phyloP scores from a whole-genome alignment of 1,284 basidiomycete species.

The Stygiomarasmius scandens region DNA sequence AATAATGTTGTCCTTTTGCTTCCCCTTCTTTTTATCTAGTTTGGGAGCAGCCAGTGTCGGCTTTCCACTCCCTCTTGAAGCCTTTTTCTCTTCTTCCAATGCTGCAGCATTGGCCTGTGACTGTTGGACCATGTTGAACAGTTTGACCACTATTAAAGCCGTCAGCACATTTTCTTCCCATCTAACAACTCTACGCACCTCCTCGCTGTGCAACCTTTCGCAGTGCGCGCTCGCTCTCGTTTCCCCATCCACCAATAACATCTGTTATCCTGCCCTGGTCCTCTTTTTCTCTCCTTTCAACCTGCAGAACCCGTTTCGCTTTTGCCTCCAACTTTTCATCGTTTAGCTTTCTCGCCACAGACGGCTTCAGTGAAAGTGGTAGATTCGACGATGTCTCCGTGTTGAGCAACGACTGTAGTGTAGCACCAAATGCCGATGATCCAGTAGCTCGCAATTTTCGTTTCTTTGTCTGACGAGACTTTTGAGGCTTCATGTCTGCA shows the following conservation, averaged over 20 bases:
- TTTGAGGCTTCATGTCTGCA: constrained; percentile 49
- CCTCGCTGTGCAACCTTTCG: constrained; percentile 83
- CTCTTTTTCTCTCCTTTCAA: constrained; percentile 76
- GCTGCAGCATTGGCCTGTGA: constrained; percentile 60
- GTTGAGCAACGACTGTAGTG: constrained; percentile 67
- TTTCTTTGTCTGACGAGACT: constrained; percentile 78
- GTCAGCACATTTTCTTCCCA: not conserved
- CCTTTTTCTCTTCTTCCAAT: constrained; percentile 59
- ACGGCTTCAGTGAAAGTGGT: constrained; percentile 78
- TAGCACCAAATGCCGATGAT: constrained; percentile 71
- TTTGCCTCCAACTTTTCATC: constrained; percentile 73
- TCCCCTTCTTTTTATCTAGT: constrained; percentile 52
- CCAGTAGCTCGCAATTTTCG: constrained; percentile 79
- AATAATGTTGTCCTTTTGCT: constrained; percentile 55
- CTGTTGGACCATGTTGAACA: constrained; percentile 83
- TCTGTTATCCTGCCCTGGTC: constrained; percentile 73
- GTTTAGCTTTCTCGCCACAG: constrained; percentile 63
- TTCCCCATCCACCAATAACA: constrained; percentile 84
- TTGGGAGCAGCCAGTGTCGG: constrained; percentile 68
- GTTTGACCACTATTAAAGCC: constrained; percentile 62
- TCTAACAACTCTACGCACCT: constrained; percentile 46
- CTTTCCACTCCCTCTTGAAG: constrained; percentile 69
- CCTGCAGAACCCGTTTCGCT: constrained; percentile 67
- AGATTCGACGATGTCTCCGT: constrained; percentile 67
- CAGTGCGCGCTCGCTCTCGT: constrained; percentile 72